phyloP scores from a whole-genome alignment of 208 protist species.

The Herpetomonas tarakana region DNA sequence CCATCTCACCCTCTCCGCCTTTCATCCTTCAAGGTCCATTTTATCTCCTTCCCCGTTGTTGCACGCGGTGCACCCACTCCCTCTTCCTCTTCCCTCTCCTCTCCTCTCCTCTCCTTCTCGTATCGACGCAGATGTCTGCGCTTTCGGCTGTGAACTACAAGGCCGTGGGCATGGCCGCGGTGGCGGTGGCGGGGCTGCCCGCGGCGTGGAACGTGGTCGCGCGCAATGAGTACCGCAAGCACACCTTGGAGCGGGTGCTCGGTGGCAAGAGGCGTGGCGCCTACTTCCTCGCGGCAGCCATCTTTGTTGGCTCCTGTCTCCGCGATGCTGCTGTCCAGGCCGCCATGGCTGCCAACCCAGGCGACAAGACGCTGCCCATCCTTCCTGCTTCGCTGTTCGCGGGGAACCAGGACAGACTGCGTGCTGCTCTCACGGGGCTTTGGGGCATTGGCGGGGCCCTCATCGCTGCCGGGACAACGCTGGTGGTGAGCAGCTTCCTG shows the following conservation, averaged over 20 bases:
- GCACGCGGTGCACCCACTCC: not conserved
- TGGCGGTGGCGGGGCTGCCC: conserved; percentile 66
- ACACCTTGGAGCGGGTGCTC: conserved; percentile 62
- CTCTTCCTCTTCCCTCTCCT: not conserved
- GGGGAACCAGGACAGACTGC: not conserved
- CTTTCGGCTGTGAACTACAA: conserved; percentile 18
- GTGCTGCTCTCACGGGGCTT: conserved; percentile 6
- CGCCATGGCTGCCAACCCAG: conserved; percentile 48
- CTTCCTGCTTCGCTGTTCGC: conserved; percentile 3
- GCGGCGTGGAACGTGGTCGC: conserved; percentile 90
- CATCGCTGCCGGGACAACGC: conserved; percentile 39
- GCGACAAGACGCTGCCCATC: conserved; percentile 20
- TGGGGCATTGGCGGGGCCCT: conserved; percentile 31
- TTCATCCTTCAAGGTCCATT: not conserved
- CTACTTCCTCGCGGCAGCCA: conserved; percentile 82
- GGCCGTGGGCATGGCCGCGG: conserved; percentile 35
- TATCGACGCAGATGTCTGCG: conserved; percentile 1
- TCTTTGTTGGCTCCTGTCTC: conserved; percentile 64
- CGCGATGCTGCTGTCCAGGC: conserved; percentile 73
- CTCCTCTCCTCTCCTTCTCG: not conserved
- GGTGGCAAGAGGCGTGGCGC: conserved; percentile 51
- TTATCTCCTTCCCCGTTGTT: conserved; percentile 12
- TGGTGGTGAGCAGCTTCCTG: conserved; percentile 70
- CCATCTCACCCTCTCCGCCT: not conserved
- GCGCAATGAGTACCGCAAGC: conserved; percentile 80